phyloP scores from a whole-genome alignment of 2,329 filamentous ascomycete genomes.

The Calycina herbarum region DNA sequence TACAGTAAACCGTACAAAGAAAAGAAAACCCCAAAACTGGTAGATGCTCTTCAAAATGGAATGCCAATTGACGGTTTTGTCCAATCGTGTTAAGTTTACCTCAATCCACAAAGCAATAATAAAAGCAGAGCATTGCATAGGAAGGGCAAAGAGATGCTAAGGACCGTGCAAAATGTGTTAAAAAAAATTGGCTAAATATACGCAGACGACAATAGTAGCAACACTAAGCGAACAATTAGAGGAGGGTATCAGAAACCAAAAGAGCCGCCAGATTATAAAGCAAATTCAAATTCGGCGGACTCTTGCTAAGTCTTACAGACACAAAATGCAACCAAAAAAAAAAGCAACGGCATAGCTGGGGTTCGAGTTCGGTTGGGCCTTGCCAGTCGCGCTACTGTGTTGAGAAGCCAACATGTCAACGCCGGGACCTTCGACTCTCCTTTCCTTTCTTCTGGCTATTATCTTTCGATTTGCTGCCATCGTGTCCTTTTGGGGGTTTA shows the following conservation, averaged over 20 bases:
- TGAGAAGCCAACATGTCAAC: background rate
- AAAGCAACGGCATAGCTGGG: background rate
- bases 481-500: constrained; percentile 11
- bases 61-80: no score
- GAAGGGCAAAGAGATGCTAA: background rate
- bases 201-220: background rate
- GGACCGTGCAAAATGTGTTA: background rate
- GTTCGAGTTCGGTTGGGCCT: background rate
- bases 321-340: background rate
- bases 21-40: no score
- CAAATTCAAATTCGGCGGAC: background rate
- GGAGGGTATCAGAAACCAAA: background rate
- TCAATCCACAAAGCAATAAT: no score
- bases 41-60: no score
- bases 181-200: background rate
- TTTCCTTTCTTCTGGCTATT: constrained; percentile 13
- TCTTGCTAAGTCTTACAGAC: background rate
- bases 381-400: background rate
- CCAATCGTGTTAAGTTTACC: no score
- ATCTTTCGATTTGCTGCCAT: background rate
- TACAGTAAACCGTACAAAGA: no score
- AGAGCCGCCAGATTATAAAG: background rate
- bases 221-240: background rate
- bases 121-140: no score
- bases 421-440: constrained; percentile 11